phyloP scores from a whole-genome alignment of 2,329 filamentous ascomycete genomes.

The Alternaria brassicicola region DNA sequence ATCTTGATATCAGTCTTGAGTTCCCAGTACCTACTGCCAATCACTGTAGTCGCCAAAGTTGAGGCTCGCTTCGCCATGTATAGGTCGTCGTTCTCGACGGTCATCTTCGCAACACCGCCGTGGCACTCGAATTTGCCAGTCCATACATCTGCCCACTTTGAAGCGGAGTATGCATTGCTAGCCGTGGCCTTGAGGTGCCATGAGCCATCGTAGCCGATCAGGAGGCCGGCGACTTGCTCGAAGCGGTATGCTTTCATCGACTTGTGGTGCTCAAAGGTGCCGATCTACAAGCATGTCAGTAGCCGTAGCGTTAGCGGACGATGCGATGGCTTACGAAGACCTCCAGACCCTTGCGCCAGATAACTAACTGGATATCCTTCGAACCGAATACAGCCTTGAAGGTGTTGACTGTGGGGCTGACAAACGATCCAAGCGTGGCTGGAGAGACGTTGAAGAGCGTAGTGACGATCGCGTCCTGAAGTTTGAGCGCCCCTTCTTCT shows the following conservation, averaged over 20 bases:
- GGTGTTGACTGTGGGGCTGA: slow-evolving; percentile 13
- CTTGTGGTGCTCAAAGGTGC: slow-evolving; percentile 19
- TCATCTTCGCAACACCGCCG: slow-evolving; percentile 21
- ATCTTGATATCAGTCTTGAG: slow-evolving; percentile 14
- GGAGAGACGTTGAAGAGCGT: slow-evolving; percentile 17
- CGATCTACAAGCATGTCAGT: slow-evolving; percentile 12
- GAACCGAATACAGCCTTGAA: slow-evolving; percentile 26
- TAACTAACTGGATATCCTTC: slow-evolving; percentile 18
- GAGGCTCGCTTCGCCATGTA: slow-evolving; percentile 16
- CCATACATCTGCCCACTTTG: slow-evolving; percentile 27
- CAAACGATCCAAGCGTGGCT: slow-evolving; percentile 7
- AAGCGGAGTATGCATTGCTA: slow-evolving; percentile 16
- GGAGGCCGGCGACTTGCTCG: slow-evolving; percentile 22
- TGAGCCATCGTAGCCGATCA: slow-evolving; percentile 26
- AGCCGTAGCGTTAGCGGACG: fast-evolving
- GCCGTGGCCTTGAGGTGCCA: slow-evolving; percentile 23
- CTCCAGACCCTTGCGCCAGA: slow-evolving; percentile 29
- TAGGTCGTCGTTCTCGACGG: slow-evolving; percentile 10
- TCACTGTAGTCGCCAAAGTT: slow-evolving; percentile 6
- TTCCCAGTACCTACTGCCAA: slow-evolving; percentile 18
- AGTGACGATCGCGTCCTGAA: slow-evolving; percentile 26
- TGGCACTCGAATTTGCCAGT: slow-evolving; percentile 21
- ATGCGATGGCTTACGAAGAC: slow-evolving; percentile 20
- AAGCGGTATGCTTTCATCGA: slow-evolving; percentile 19
- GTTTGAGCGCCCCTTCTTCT: background rate